Percentiles rank a stretch among this genome's conserved stretches.
Evolutionary conservation across 1,139 yeast genomes (phyloP).

Genomic region (Pneumocystis murina): DNA sequence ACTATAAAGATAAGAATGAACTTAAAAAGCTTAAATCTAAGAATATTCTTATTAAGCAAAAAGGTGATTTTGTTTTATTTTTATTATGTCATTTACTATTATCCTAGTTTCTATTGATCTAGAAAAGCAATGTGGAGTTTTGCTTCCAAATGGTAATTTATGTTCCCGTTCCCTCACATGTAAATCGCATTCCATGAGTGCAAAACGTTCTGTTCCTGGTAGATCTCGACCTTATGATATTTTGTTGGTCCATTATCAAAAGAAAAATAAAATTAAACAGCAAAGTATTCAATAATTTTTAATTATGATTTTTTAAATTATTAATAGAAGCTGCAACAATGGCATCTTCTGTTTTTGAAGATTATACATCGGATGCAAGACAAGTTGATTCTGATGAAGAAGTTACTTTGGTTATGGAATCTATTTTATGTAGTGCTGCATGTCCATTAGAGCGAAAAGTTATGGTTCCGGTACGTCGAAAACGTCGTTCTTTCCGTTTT

Average conservation of each 20-base stretch:
- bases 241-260: slow-evolving; percentile 74
- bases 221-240: slow-evolving; percentile 86
- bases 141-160: slow-evolving; percentile 76
- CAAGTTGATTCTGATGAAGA: slow-evolving; percentile 67
- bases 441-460: slow-evolving; percentile 69
- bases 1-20: neutral
- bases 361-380: slow-evolving; percentile 6
- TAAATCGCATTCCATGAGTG: slow-evolving; percentile 97
- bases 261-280: slow-evolving; percentile 70
- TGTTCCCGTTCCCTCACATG: slow-evolving; percentile 94
- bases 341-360: slow-evolving; percentile 15
- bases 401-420: slow-evolving; percentile 80
- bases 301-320: slow-evolving; percentile 18
- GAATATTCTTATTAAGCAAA: neutral
- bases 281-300: slow-evolving; percentile 33
- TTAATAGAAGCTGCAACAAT: slow-evolving; percentile 19
- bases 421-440: slow-evolving; percentile 69
- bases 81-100: neutral
- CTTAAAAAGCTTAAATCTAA: neutral
- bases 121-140: slow-evolving; percentile 93
- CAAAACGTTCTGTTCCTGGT: slow-evolving; percentile 87
- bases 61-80: neutral
- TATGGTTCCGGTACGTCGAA: slow-evolving; percentile 51
- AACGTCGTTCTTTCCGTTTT: slow-evolving; percentile 64
- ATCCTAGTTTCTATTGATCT: slow-evolving; percentile 45